Evolutionary conservation across 148 eudicot genomes (phyloP).

Genomic region (Chenopodium quinoa): DNA sequence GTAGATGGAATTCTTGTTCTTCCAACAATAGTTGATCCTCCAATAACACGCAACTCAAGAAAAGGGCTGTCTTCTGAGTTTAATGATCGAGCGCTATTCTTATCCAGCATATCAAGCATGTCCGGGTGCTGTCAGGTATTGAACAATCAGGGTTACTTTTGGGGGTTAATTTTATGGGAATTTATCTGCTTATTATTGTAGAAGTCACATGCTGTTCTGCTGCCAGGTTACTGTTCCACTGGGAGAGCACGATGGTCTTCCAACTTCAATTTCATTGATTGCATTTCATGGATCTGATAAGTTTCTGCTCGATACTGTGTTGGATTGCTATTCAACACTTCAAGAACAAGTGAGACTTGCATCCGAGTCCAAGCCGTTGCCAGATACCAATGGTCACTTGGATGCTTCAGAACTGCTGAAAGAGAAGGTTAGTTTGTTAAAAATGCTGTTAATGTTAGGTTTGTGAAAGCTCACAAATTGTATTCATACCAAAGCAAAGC

Average conservation of each 20-base stretch:
- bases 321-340: slow-evolving; percentile 70
- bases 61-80: slow-evolving; percentile 51
- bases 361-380: slow-evolving; percentile 41
- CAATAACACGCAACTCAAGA: slow-evolving; percentile 49
- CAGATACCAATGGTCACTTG: slow-evolving; percentile 54
- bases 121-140: slow-evolving; percentile 94
- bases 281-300: slow-evolving; percentile 82
- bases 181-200: not conserved
- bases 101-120: slow-evolving; percentile 78
- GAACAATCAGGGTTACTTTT: not conserved
- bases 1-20: slow-evolving; percentile 79
- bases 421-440: slow-evolving; percentile 56
- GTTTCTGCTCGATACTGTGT: slow-evolving; percentile 79
- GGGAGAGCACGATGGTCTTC: slow-evolving; percentile 61
- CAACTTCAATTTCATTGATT: slow-evolving; percentile 66
- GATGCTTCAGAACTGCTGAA: slow-evolving; percentile 81
- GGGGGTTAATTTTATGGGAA: not conserved
- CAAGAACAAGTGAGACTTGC: slow-evolving; percentile 54
- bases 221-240: slow-evolving; percentile 68
- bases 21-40: slow-evolving; percentile 76
- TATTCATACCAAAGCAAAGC: not conserved
- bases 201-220: slow-evolving; percentile 13
- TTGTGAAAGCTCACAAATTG: slow-evolving; percentile 2
- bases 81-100: slow-evolving; percentile 55
- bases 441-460: not conserved